Evolutionary conservation across 1,284 basidiomycete genomes (phyloP).

Genomic region (Ceratobasidium sp.): DNA sequence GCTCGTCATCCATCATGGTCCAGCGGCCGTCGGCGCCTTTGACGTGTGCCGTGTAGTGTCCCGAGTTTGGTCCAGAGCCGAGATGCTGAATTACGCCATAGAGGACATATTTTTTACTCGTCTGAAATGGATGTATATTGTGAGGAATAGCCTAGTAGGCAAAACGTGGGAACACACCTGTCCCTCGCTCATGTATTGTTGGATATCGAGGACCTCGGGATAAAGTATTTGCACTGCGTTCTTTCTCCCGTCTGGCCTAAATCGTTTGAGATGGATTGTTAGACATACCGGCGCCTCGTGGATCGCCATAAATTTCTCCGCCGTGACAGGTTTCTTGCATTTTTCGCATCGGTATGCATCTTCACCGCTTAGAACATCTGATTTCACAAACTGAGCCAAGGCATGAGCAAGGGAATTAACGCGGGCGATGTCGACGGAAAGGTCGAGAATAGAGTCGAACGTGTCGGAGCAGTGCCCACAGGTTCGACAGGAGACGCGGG

Average conservation of each 20-base stretch:
- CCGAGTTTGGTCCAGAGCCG: constrained; percentile 91
- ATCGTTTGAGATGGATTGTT: constrained; percentile 97
- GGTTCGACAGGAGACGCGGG: constrained; percentile 87
- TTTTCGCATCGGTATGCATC: constrained; percentile 99
- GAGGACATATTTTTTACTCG: constrained; percentile 83
- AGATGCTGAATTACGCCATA: constrained; percentile 95
- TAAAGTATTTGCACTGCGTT: constrained; percentile 82
- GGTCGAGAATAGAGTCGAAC: constrained; percentile 93
- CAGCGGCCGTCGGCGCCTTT: constrained; percentile 78
- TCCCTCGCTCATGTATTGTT: constrained; percentile 85
- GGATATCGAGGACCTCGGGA: constrained; percentile 79
- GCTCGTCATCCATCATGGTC: constrained; percentile 96
- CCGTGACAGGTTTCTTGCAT: constrained; percentile 90
- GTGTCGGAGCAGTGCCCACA: constrained; percentile 95
- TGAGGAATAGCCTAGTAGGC: constrained; percentile 9
- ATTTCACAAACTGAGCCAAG: constrained; percentile 82
- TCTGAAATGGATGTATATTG: constrained; percentile 49
- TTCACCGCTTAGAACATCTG: constrained; percentile 86
- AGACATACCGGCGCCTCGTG: constrained; percentile 90
- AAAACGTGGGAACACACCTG: constrained; percentile 55
- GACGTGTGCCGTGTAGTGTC: constrained; percentile 94
- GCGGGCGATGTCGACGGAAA: constrained; percentile 87
- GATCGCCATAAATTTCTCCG: constrained; percentile 89
- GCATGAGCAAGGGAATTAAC: constrained; percentile 75
- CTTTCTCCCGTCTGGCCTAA: constrained; percentile 90